Conservation (phyloP, 2,329 filamentous ascomycete genomes). For the Alternaria sp. region DNA sequence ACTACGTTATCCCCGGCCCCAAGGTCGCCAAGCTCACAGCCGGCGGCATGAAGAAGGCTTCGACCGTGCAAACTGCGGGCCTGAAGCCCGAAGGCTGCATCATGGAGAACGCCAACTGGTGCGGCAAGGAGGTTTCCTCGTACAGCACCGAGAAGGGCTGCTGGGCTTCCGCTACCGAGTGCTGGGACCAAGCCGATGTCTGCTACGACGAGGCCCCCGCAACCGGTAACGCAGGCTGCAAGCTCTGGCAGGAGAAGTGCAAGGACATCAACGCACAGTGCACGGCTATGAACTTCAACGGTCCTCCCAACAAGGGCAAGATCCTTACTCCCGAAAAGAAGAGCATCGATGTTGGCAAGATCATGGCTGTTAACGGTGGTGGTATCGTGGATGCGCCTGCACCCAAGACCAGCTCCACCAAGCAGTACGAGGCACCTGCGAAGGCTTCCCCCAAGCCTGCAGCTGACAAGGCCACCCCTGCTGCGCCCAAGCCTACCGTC, state of each 20-base stretch:
- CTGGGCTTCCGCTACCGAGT: conserved; percentile 57
- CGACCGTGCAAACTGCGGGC: conserved; percentile 54
- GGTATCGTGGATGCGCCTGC: conserved; percentile 21
- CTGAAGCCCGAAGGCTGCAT: conserved; percentile 64
- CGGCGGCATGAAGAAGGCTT: conserved; percentile 15
- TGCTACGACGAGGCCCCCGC: conserved; percentile 68
- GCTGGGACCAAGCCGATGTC: conserved; percentile 63
- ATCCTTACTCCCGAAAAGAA: conserved; percentile 42
- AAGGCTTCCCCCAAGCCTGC: conserved; percentile 3
- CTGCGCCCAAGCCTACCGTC: conserved; percentile 15
- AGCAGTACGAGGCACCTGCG: conserved; percentile 10
- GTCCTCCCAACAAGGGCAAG: conserved; percentile 54
- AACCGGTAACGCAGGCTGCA: conserved; percentile 66
- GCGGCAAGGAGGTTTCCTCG: conserved; percentile 64
- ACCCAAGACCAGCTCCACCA: conserved; percentile 19
- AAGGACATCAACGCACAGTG: conserved; percentile 51
- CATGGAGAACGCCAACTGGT: conserved; percentile 76
- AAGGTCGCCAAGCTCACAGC: conserved; percentile 57
- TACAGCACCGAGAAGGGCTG: conserved; percentile 66
- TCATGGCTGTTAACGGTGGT: conserved; percentile 26
- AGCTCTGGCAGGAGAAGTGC: conserved; percentile 69
- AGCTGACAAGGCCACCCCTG: conserved; percentile 7
- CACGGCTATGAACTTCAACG: conserved; percentile 50
- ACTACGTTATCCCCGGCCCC: conserved; percentile 65
- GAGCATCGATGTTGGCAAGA: conserved; percentile 39